phyloP scores from a whole-genome alignment of 2,329 filamentous ascomycete genomes.

The Emmonsia crescens region DNA sequence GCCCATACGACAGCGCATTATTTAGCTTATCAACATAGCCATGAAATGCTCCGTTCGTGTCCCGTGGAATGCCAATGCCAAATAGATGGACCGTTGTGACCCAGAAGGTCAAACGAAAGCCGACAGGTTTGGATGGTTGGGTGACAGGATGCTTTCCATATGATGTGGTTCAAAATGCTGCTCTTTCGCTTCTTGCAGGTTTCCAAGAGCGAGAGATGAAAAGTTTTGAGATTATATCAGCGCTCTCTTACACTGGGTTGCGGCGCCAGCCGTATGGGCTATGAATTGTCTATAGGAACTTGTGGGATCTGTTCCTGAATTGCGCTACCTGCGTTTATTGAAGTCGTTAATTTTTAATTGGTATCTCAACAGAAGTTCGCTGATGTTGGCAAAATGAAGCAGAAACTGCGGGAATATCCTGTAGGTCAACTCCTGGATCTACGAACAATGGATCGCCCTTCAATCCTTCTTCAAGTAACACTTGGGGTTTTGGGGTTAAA shows the following conservation, averaged over 20 bases:
- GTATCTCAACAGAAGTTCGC: background rate
- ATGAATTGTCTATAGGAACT: background rate
- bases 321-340: background rate
- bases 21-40: too few relatives aligned
- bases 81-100: background rate
- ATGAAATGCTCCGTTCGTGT: background rate
- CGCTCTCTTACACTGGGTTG: background rate
- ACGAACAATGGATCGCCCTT: background rate
- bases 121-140: background rate
- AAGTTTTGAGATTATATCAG: background rate
- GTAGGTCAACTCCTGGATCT: background rate
- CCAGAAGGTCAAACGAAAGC: background rate
- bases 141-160: background rate
- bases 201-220: background rate
- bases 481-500: background rate
- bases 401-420: background rate
- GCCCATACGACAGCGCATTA: too few relatives aligned
- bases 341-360: background rate
- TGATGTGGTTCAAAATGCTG: background rate
- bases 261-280: background rate
- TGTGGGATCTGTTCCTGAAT: background rate
- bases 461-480: background rate
- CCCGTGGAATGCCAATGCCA: background rate
- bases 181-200: background rate
- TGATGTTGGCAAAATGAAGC: background rate